Evolutionary conservation across 495 filamentous ascomycete species (phyloP), one percentile per base, ranked within the genome.

Genomic region (Copromyces sp.): DNA sequence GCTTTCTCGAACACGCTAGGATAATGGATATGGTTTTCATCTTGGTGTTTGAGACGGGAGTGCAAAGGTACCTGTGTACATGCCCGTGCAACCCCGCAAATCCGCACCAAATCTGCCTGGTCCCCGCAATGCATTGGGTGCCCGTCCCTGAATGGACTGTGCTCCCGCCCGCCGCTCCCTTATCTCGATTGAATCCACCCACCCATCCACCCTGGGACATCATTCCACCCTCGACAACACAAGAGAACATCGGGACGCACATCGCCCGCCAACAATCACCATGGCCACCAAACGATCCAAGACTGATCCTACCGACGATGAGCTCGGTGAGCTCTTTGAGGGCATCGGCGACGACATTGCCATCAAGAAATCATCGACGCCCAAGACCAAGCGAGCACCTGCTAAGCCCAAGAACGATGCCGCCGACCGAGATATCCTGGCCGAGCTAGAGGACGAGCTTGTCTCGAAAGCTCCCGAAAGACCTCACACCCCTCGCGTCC

Each of bases 251-350:
- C 14, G 24, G 45, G 45, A 53, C 45, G 45, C n/a, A 53, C 20
- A 53, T 53, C 20, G 45, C 45, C 47, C 47, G 69, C 70, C 68
- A 40, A 39, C 45, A 72, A 47, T 37, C 77, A 77, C 37, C 40
- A 86, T 85, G 83, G 76, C 83, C 42, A 77, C 79, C 72, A 84
- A 82, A 59, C 78, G 78, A 42, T 69, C 84, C 20, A 85, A 85
- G 77, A 79, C 80, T 4, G 87, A 90, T 71, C 86, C 87, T 32
- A 91, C 90, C 71, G 91, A 90, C 77, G 93, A 96, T 76, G 93
- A 96, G 80, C 86, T 97, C 59, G 86, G 92, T 45, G 92, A 93
- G 80, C 89, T 94, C 78, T 92, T 98, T 78, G 92, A 92, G 73
- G 87, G 87, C 68, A 87, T 96, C 71, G 89, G 86, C 72, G 83